Percentiles rank a stretch among this genome's conserved stretches.
These are phyloP conservation scores for Parasitella parasitica DNA, from an alignment of 371 early-diverging fungal genomes.

Conservation along the genomic window DNA sequence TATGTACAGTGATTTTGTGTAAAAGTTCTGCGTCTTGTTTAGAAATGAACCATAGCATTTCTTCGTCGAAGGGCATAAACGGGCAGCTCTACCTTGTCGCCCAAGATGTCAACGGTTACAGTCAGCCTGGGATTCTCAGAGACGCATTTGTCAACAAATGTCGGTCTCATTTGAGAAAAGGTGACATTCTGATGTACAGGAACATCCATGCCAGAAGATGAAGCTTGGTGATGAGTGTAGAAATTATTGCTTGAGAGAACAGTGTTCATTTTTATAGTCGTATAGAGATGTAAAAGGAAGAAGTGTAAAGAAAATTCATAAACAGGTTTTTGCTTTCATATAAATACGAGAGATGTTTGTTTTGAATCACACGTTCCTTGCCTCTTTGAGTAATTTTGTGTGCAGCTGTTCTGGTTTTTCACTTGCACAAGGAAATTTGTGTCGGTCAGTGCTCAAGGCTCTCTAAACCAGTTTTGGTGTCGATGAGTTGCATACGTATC, in stretches of 20 bases:
- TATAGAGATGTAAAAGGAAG: background rate
- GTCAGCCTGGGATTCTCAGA: slow-evolving; percentile 19
- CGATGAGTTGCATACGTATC: background rate
- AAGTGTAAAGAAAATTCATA: background rate
- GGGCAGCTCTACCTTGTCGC: slow-evolving; percentile 30
- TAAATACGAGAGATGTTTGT: background rate
- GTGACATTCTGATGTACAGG: background rate
- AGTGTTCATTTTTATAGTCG: background rate
- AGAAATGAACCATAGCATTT: slow-evolving; percentile 31
- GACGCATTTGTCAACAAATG: slow-evolving; percentile 19
- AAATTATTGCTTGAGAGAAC: background rate
- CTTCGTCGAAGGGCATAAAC: slow-evolving; percentile 37
- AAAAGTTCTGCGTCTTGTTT: background rate
- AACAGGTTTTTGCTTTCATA: background rate
- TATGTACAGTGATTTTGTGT: background rate
- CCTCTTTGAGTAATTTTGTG: background rate
- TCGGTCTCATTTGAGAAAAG: slow-evolving; percentile 15
- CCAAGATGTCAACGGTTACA: slow-evolving; percentile 21
- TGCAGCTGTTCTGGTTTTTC: background rate
- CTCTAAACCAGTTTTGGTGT: background rate
- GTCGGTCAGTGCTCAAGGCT: background rate
- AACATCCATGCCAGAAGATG: background rate
- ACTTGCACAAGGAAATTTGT: background rate
- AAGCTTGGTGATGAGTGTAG: background rate
- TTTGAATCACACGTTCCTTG: background rate